Evolutionary conservation across 805 yeast species (phyloP), one percentile per base, ranked within the genome.

Genomic region (Candida ulmi): DNA sequence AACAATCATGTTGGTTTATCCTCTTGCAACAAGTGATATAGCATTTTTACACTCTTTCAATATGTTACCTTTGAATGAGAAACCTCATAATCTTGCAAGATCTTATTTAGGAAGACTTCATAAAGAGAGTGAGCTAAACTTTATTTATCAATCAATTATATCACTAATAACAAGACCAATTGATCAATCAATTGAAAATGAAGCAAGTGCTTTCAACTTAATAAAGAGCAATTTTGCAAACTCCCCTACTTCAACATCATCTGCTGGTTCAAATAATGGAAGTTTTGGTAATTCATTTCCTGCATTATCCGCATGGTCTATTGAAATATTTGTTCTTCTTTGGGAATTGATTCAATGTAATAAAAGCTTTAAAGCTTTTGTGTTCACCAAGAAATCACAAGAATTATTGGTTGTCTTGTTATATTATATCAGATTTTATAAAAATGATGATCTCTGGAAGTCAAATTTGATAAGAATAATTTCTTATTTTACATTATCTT

Each of bases 331-430:
- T 6, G 69, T 83, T 55, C 55, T 90, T 8, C 48, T 84, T 13
- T 86, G 95, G 85, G 95, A 85, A 51, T 61, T 88, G 32, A 61
- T 76, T 26, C 91, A 86, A 54, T 80, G 88, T 49, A 91, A 91
- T 60, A 68, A 67, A 42, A 60, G 60, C 36, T 80, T 83, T 51
- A 69, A 70, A 42, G 52, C 55, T 15, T 62, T 68, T 37, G 61
- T 78, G 24, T 59, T 70, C 3, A 66, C 69, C 12, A 65, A 69
- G 33, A 68, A 69, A 44, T 72, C 79, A 2, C 65, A 71, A 24
- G 82, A 81, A 47, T 57, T 84, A 30, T 57, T 75, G 32, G 62
- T 83, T 0, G 59, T 72, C 2, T 58, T 84, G 16, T 51, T 80
- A 8, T 84, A 73, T 57, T 76, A 83, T 56, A 65, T 86, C 36